A percentile compares a stretch with the other conserved stretches of the same genome.
phyloP scores from a whole-genome alignment of 768 basidiomycete genomes.

The Daedalea quercina region DNA sequence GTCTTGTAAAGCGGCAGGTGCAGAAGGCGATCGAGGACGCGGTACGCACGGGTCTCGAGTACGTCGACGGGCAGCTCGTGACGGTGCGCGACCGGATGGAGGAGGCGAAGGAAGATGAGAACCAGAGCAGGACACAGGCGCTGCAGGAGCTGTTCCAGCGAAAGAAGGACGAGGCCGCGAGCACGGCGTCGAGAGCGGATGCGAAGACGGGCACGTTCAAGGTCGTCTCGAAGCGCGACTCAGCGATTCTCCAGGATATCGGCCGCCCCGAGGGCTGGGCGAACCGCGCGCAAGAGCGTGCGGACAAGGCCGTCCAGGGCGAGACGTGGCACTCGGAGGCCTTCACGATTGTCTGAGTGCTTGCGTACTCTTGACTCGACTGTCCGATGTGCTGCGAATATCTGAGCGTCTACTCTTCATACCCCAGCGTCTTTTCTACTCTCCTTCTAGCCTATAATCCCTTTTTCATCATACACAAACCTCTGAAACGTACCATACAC shows the following conservation, averaged over 20 bases:
- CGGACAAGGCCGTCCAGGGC: conserved; percentile 35
- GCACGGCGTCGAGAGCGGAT: conserved; percentile 34
- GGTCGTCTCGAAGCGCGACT: conserved; percentile 69
- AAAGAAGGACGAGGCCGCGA: conserved; percentile 43
- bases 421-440: too few relatives aligned
- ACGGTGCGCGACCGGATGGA: conserved; percentile 78
- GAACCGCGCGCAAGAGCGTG: conserved; percentile 42
- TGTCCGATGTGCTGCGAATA: background rate
- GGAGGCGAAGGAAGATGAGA: conserved; percentile 44
- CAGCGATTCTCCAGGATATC: conserved; percentile 48
- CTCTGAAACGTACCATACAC: too few relatives aligned
- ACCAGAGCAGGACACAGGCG: conserved; percentile 38
- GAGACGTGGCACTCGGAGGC: conserved; percentile 50
- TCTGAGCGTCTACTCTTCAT: background rate
- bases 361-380: background rate
- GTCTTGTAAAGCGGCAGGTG: conserved; percentile 75
- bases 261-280: conserved; percentile 73
- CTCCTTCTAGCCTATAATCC: background rate
- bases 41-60: conserved; percentile 76
- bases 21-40: conserved; percentile 56
- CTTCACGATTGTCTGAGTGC: conserved; percentile 16
- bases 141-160: conserved; percentile 62
- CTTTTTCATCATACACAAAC: too few relatives aligned
- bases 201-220: conserved; percentile 65
- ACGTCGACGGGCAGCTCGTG: conserved; percentile 85